Evolutionary conservation across 2,329 filamentous ascomycete species (phyloP), one percentile per base, ranked within the genome.

Genomic region (Aureobasidium sp.): DNA sequence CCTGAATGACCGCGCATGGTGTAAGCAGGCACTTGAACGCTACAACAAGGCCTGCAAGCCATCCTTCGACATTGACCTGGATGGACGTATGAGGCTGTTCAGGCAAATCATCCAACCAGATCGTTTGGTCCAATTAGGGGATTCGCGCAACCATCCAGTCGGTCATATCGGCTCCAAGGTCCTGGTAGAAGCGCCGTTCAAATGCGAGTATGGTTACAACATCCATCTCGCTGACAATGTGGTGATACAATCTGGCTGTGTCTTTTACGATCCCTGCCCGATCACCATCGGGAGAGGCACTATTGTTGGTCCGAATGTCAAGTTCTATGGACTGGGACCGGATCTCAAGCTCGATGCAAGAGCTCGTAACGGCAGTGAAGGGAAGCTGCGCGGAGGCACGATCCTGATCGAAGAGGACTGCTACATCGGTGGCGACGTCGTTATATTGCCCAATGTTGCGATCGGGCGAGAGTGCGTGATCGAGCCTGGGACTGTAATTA

Each of bases 121-220:
- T 47, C 74, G 78, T 55, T 32, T 58, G 41, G 19, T 29, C 12
- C 40, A 17, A 17, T 14, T 17, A 30, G 39, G n/a, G 16, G 78
- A 80, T 1, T 30, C 30, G 29, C 38, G 74, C 74, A 53, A 30
- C 45, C 5, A 70, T 77, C 60, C 79, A 79, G 2, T 73, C 53
- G 87, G 80, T 53, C 79, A 75, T 21, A 79, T 93, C 4, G 88
- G 88, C n/a, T 79, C 83, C 14, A 81, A 85, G 53, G 85, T 88
- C 4, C 76, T 84, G 37, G 86, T 98, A 22, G 89, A 95, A 63
- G 83, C 87, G 2, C 91, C 91, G 0, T 97, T 98, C 68, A 84
- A 79, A 41, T 96, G 91, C 66, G 90, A 96, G 63, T 96, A 96
- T 64, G 93, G 93, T 0, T 97, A 95, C 72, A 97, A 98, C 67